Evolutionary conservation across 2,329 filamentous ascomycete species (phyloP), one percentile per base, ranked within the genome.

Genomic region (Penicillium sp.): DNA sequence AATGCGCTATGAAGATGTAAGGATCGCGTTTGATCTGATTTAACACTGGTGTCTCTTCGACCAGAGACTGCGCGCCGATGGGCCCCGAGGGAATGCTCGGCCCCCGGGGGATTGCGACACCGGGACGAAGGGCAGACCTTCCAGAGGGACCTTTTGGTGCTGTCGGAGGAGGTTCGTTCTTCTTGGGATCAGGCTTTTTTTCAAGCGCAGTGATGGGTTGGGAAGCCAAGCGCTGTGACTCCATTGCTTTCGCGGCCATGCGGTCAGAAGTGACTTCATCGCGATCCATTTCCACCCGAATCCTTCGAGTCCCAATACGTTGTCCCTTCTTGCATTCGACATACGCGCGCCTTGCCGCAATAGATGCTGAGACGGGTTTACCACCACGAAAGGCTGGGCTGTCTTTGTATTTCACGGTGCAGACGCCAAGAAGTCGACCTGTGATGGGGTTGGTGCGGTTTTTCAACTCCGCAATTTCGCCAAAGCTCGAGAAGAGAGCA

Each of bases 361-460:
- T 88, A 41, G 89, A 86, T 6, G 91, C 95, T 49, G 87, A 83
- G 39, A 91, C 77, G 2, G 83, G 76, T 1, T 77, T 68, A 21
- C 64, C 79, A 67, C 76, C 86, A 69, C 78, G 80, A 64, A 75
- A 81, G 63, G 79, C 78, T 72, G 53, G 77, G 74, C 78, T 85
- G 71, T 98, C 93, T 68, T 89, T 87, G 74, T 96, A 99, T 57
- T 89, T 87, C 70, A 99, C 91, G 16, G 91, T 91, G 63, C 91
- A 96, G 71, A 99, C 93, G 13, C 95, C 95, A 13, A 99, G 83
- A 70, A 96, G 96, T 69, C 91, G 95, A 19, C 95, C 95, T 13
- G 93, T 98, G 56, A 93, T 89, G 9, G 95, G 95, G 74, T 99
- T 92, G 68, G 96, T 93, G 73, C 96, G 93, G 70, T 97, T 97